Evolutionary conservation across 345 rosid species (phyloP).

Genomic region (Acer negundo): DNA sequence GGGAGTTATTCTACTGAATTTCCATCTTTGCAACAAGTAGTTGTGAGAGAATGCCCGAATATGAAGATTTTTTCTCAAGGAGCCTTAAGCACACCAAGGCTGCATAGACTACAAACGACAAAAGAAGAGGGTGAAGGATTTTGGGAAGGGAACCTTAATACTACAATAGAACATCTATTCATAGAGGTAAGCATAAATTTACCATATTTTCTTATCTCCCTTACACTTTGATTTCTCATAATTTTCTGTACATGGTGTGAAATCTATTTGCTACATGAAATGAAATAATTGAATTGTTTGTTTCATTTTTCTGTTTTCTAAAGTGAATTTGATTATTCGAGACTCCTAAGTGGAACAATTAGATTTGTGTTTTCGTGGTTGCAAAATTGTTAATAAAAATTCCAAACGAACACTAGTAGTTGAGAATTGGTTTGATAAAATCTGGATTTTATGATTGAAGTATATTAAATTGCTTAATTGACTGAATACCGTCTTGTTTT

Average conservation of each 20-base stretch:
- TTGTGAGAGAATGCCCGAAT: not conserved
- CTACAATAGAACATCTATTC: not conserved
- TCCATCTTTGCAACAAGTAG: not conserved
- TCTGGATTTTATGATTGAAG: not conserved
- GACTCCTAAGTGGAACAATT: no score
- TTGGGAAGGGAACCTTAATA: not conserved
- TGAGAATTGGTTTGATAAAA: not conserved
- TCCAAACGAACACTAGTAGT: no score
- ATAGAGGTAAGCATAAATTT: not conserved
- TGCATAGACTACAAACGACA: not conserved
- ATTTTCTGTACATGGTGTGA: not conserved
- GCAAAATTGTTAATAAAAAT: no score
- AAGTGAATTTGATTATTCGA: not conserved
- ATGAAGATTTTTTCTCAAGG: not conserved
- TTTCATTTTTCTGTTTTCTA: not conserved
- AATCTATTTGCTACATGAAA: not conserved
- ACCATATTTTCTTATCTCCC: not conserved
- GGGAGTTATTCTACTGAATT: not conserved
- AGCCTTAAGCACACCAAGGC: not conserved
- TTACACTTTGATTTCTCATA: no score
- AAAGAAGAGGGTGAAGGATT: not conserved
- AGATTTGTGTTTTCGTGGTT: no score
- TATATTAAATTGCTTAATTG: not conserved
- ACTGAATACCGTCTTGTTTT: not conserved
- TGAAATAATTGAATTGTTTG: not conserved